phyloP scores from a whole-genome alignment of 2,329 filamentous ascomycete genomes.

The Byssoonygena ceratinophila region DNA sequence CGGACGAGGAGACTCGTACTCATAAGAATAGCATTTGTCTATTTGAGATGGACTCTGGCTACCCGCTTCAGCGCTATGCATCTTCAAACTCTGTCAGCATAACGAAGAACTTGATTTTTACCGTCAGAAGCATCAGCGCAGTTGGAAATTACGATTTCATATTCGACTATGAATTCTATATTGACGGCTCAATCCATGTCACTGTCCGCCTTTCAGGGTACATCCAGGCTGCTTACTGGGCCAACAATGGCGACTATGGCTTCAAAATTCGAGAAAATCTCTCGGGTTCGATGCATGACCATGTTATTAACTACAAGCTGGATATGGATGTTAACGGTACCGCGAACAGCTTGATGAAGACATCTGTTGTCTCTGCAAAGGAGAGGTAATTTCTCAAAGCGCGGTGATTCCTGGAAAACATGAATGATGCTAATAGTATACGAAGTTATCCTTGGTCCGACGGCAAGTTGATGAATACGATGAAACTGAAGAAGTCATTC shows the following conservation, averaged over 20 bases:
- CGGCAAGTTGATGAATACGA: constrained; percentile 14
- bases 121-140: constrained; percentile 34
- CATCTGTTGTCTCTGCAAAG: constrained; percentile 7
- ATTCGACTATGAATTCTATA: constrained; percentile 35
- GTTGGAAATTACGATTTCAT: constrained; percentile 39
- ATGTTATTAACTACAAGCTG: constrained; percentile 47
- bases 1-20: constrained; percentile 12
- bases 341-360: constrained; percentile 14
- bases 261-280: constrained; percentile 9
- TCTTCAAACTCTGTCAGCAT: constrained; percentile 24
- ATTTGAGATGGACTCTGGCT: constrained; percentile 44
- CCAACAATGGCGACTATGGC: constrained; percentile 39
- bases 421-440: not conserved
- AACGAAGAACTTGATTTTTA: constrained; percentile 33
- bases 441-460: constrained; percentile 16
- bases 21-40: constrained; percentile 46
- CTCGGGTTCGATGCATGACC: constrained; percentile 43
- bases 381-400: not conserved
- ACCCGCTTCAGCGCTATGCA: constrained; percentile 42
- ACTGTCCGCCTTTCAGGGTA: constrained; percentile 42
- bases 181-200: constrained; percentile 41
- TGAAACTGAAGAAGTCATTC: constrained; percentile 36
- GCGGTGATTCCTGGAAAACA: no score
- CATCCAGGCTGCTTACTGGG: constrained; percentile 43
- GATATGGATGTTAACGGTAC: constrained; percentile 45